phyloP scores from a whole-genome alignment of 148 eudicot species.

The Chenopodium formosanum region DNA sequence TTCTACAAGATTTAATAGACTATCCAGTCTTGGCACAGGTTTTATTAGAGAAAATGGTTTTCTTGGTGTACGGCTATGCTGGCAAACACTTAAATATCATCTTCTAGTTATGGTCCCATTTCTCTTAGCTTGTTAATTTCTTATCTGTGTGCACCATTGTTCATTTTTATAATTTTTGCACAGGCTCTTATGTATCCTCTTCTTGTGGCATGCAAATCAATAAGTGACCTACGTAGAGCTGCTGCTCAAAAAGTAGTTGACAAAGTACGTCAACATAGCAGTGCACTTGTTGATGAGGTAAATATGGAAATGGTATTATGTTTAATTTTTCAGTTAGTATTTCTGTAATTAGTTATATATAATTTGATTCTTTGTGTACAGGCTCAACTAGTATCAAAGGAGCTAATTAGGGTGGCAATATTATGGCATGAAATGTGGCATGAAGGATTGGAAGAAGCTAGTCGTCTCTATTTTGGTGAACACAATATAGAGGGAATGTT shows the following conservation, averaged over 20 bases:
- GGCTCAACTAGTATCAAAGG: conserved; percentile 98
- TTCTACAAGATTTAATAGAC: not conserved
- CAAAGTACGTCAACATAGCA: conserved; percentile 92
- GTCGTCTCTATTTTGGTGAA: conserved; percentile 95
- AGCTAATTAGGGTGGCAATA: conserved; percentile 92
- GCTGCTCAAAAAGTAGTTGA: conserved; percentile 98
- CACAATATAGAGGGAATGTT: conserved; percentile 90
- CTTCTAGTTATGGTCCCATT: not conserved
- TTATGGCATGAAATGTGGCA: conserved; percentile 99
- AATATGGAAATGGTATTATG: conserved; percentile 4
- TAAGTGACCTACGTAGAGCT: conserved; percentile 84
- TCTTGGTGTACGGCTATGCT: not conserved
- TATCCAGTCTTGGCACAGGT: not conserved
- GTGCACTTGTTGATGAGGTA: conserved; percentile 92
- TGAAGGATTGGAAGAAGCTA: conserved; percentile 96
- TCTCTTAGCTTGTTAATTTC: not conserved
- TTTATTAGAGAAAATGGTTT: not conserved
- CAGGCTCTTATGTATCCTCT: conserved; percentile 99
- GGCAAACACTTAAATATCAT: not conserved
- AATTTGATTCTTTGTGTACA: conserved; percentile 27
- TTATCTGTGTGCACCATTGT: not conserved
- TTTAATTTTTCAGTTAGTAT: not conserved
- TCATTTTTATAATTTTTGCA: not conserved
- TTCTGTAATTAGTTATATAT: not conserved
- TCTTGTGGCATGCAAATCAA: conserved; percentile 97